Evolutionary conservation across 2,329 filamentous ascomycete genomes (phyloP).

Genomic region (Emmonsiellopsis sp.): DNA sequence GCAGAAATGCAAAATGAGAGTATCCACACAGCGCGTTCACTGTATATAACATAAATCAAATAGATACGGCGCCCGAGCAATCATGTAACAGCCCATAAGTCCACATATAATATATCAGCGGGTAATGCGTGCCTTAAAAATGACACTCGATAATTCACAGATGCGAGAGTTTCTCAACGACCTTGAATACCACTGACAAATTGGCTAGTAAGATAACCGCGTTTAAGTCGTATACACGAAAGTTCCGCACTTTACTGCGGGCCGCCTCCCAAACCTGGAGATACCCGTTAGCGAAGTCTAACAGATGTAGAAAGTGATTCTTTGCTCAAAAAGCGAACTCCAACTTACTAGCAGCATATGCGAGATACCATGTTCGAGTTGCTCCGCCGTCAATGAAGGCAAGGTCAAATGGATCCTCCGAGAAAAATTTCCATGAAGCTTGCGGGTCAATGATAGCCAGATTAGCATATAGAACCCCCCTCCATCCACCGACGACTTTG

Average conservation of each 20-base stretch:
- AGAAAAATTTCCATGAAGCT: constrained; percentile 68
- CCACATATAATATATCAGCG: too few species aligned
- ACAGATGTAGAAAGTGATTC: background rate
- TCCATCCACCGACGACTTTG: constrained; percentile 67
- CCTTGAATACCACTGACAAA: too few species aligned
- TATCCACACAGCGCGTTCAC: too few species aligned
- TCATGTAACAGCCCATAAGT: too few species aligned
- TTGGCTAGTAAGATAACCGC: too few species aligned
- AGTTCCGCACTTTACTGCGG: constrained; percentile 1
- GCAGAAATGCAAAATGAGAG: too few species aligned
- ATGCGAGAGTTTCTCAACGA: too few species aligned
- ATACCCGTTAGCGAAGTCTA: background rate
- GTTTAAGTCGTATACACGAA: too few species aligned
- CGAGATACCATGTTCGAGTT: constrained; percentile 75
- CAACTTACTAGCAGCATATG: constrained; percentile 59
- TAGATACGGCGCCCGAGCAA: too few species aligned
- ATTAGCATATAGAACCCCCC: constrained; percentile 74
- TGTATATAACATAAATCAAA: too few species aligned
- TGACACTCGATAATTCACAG: too few species aligned
- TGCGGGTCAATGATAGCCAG: constrained; percentile 66
- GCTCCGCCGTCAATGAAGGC: constrained; percentile 67
- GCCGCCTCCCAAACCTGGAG: constrained; percentile 12
- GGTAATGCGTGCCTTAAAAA: too few species aligned
- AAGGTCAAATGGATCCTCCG: constrained; percentile 53
- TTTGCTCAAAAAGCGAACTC: background rate